Base-by-base conservation (phyloP, 23 red algal genomes). In the Gracilaria domingensis region DNA sequence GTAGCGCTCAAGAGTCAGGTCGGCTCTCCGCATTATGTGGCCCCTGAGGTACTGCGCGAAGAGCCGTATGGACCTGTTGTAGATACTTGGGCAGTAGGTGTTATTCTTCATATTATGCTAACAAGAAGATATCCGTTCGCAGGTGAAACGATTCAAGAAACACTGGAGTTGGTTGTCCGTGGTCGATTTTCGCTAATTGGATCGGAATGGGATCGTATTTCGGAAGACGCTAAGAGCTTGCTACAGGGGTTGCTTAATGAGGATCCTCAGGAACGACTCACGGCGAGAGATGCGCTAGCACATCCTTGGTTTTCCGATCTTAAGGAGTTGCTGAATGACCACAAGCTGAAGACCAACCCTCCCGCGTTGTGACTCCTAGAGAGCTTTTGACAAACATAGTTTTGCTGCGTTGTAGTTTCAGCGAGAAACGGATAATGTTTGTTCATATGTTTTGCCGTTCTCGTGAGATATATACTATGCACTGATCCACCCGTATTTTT, bases 101-200 rank as follows among this genome's bases (percentile, higher is more conserved):
- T 98, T 28, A 96, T 98, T 65, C 55, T 98, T 71, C 93, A 95
- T 75, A 95, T 98, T 59, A 95, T 98, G 83, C 91, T 98, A 4
- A 96, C 81, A 40, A 86, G 97, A 76, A 81, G 93, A 73, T 95
- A 95, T 89, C 97, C 77, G 45, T 98, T 95, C 88, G 91, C 92
- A 35, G 97, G 84, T 11, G 88, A 91, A 69, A 98, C 94, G 16
- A 98, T 93, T 78, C 86, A 94, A 76, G 97, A 98, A 79, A 96
- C 88, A 33, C 79, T 98, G 57, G 91, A 95, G 40, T 70, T 91
- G 29, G 90, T 95, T 14, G 88, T 86, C 0, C 85, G 93, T 8
- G 93, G 89, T 14, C 93, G 93, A 26, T 98, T 93, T 80, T 86
- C 77, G 14, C 88, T 96, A 12, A 80, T 83, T 30, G 88, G 88